Evolutionary conservation across 768 basidiomycete species (phyloP).

Genomic region (Fibroporia radiculosa): DNA sequence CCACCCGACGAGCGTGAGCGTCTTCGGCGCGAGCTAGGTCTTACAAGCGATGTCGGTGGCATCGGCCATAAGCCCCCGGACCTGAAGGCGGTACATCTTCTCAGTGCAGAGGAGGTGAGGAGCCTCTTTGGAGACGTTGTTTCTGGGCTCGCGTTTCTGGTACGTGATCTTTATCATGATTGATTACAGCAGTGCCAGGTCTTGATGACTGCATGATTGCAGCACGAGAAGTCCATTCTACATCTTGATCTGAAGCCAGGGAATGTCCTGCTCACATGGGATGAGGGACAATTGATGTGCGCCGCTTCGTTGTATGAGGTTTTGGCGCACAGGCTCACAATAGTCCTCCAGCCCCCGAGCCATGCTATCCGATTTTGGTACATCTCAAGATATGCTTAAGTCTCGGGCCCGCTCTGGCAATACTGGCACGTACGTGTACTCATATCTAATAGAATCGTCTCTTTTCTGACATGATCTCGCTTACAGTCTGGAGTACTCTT

Average conservation of each 20-base stretch:
- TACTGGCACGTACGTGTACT: slow-evolving; percentile 66
- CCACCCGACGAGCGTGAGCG: slow-evolving; percentile 56
- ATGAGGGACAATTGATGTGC: slow-evolving; percentile 77
- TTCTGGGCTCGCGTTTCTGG: slow-evolving; percentile 82
- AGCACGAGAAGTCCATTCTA: slow-evolving; percentile 81
- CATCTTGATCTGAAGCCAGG: slow-evolving; percentile 94
- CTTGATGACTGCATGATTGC: too few species aligned
- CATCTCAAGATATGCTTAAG: slow-evolving; percentile 84
- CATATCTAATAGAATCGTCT: not conserved
- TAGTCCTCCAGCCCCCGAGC: slow-evolving; percentile 65
- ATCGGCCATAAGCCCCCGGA: slow-evolving; percentile 18
- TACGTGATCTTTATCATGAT: slow-evolving; percentile 27
- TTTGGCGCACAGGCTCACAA: slow-evolving; percentile 2
- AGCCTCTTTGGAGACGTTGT: slow-evolving; percentile 80
- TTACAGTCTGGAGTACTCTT: slow-evolving; percentile 72
- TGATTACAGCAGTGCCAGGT: not conserved
- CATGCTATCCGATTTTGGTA: slow-evolving; percentile 95
- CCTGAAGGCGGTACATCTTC: slow-evolving; percentile 74
- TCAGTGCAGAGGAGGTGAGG: slow-evolving; percentile 79
- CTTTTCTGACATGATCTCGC: not conserved
- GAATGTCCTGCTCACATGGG: slow-evolving; percentile 88
- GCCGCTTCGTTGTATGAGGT: slow-evolving; percentile 19
- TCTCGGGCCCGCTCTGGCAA: slow-evolving; percentile 76
- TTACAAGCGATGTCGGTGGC: slow-evolving; percentile 22
- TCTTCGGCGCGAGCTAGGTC: slow-evolving; percentile 43